These are phyloP conservation scores for Phyllosticta citriasiana DNA, from an alignment of 2,329 filamentous ascomycete species.

Conservation along the genomic window DNA sequence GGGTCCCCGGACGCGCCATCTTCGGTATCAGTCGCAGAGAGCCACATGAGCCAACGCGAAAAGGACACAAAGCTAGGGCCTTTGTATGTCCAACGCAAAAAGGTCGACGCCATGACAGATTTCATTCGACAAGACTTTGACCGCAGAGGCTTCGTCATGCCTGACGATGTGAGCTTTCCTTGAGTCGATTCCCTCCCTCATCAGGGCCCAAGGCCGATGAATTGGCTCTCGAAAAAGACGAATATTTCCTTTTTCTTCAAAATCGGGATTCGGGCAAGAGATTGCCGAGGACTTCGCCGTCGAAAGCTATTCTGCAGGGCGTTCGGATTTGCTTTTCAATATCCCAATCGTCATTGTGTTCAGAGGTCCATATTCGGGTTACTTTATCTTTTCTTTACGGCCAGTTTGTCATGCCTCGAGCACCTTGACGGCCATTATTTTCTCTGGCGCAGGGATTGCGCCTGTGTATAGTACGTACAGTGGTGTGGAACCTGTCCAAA, in stretches of 20 bases:
- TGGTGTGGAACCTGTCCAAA: not conserved
- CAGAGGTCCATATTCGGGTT: not conserved
- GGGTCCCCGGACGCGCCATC: constrained; percentile 10
- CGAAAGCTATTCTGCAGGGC: constrained; percentile 3
- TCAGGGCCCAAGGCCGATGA: not conserved
- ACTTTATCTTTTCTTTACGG: not conserved
- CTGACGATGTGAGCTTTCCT: constrained; percentile 23
- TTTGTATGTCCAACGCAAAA: constrained; percentile 39
- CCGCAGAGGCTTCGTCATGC: constrained; percentile 38
- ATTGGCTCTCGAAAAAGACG: not conserved
- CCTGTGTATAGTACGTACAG: not conserved
- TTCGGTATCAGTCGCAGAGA: constrained; percentile 21
- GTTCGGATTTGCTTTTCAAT: constrained; percentile 9
- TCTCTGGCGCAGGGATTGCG: not conserved
- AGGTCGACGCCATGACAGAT: constrained; percentile 36
- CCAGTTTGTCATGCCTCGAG: not conserved
- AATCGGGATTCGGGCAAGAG: not conserved
- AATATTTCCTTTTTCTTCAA: not conserved
- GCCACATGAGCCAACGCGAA: constrained; percentile 28
- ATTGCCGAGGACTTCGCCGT: not conserved
- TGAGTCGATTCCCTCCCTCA: not conserved
- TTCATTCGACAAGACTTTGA: constrained; percentile 36
- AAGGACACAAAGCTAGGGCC: constrained; percentile 28
- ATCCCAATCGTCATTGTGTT: constrained; percentile 5
- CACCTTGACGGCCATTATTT: not conserved